These are phyloP conservation scores for Lentinula guzmanii DNA, from an alignment of 768 basidiomycete genomes.

Conservation along the genomic window DNA sequence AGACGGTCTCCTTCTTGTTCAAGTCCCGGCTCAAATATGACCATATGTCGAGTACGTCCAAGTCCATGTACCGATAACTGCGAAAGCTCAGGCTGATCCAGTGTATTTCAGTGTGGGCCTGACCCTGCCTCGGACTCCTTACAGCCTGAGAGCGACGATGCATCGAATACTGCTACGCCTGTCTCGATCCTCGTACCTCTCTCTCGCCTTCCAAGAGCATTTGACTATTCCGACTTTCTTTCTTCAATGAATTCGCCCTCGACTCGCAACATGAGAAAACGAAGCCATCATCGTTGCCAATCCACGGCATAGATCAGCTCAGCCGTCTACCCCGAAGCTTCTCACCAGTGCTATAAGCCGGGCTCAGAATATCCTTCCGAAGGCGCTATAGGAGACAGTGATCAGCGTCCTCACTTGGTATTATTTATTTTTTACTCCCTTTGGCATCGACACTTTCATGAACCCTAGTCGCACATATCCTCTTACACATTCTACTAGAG, in stretches of 20 bases:
- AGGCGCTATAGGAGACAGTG: too few species aligned
- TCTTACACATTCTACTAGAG: too few species aligned
- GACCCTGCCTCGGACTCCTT: neutral
- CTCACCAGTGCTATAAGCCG: too few species aligned
- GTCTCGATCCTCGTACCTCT: neutral
- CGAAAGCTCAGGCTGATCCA: neutral
- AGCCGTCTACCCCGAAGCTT: too few species aligned
- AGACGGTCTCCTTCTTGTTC: neutral
- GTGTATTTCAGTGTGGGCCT: neutral
- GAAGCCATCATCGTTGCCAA: neutral
- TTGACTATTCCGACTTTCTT: neutral
- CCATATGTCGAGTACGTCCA: neutral
- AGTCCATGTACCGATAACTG: neutral
- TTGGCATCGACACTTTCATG: too few species aligned
- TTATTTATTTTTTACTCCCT: too few species aligned
- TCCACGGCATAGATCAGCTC: neutral
- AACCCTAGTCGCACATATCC: too few species aligned
- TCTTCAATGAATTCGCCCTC: neutral
- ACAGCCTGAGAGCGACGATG: neutral
- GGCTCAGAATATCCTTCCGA: too few species aligned
- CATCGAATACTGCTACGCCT: neutral
- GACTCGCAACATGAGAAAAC: neutral
- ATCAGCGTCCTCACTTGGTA: too few species aligned
- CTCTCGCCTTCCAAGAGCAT: neutral
- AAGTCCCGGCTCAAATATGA: neutral